Evolutionary conservation across 1,284 basidiomycete species (phyloP), one percentile per base, ranked within the genome.

Genomic region (Puccinia triticina): DNA sequence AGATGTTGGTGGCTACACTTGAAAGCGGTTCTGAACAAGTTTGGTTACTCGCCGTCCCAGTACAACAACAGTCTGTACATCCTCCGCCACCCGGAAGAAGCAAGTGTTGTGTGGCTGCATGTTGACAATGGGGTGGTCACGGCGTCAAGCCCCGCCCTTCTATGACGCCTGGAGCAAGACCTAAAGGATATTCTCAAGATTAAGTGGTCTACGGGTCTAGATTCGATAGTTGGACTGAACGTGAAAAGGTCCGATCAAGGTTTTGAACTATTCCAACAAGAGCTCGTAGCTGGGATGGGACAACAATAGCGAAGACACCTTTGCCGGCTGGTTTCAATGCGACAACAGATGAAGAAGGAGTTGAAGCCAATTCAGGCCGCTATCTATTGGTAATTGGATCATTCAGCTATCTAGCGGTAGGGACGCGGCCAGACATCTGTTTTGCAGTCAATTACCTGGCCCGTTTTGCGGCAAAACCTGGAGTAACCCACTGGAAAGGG

Each of bases 41-140:
- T 72, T 43, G 69, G 69, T 2, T 72, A 72, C 29, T 50, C 29
- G 5, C 43, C 46, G 1, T 48, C 43, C 26, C 43, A 73, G 12
- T 73, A 32, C 23, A n/a, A 73, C 18, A 50, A 50, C 29, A 46
- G 1, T 18, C 43, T 73, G 2, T 73, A 73, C 71, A 48, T 73
- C 18, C 29, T 67, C n/a, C 2, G 5, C 2, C 71, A 73, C 29
- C 8, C 14, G 18, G 16, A 12, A n/a, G 5, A 29, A 26, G 12
- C 50, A 2, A 23, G 59, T n/a, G 48, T 77, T 2, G 53, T 77
- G 0, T 77, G 76, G 76, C 7, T 77, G 18, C 76, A 77, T 29
- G 40, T 43, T 4, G 40, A 43, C 12, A 12, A 43, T 12, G 40
- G 40, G 4, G 40, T 43, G 12, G 40, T 76, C 2, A 59, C 74